Percentiles rank a stretch among this genome's conserved stretches.
These are phyloP conservation scores for Aspergillus sp. DNA, from an alignment of 2,329 filamentous ascomycete genomes.

Conservation along the genomic window DNA sequence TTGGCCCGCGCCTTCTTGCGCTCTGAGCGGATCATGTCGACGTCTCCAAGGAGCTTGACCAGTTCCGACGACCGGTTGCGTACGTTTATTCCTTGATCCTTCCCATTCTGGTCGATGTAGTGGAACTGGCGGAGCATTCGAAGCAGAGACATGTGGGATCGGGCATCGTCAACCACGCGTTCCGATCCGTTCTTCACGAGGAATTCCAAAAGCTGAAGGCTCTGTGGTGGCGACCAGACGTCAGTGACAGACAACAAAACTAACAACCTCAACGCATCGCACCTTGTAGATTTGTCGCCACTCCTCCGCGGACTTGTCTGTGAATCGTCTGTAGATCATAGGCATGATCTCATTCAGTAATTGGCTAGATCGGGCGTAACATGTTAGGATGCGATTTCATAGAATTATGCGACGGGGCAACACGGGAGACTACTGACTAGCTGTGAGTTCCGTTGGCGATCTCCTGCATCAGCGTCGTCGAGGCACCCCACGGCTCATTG, in stretches of 20 bases:
- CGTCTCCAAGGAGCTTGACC: slow-evolving; percentile 83
- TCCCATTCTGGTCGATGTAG: slow-evolving; percentile 92
- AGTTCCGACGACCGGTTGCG: slow-evolving; percentile 95
- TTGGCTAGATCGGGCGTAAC: slow-evolving; percentile 59
- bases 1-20: slow-evolving; percentile 86
- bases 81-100: slow-evolving; percentile 97
- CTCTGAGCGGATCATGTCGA: slow-evolving; percentile 54
- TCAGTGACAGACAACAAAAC: neutral
- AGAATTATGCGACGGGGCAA: slow-evolving; percentile 5
- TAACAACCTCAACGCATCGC: slow-evolving; percentile 3
- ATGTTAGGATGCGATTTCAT: slow-evolving; percentile 11
- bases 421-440: slow-evolving; percentile 67
- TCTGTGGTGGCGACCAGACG: slow-evolving; percentile 36
- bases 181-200: slow-evolving; percentile 98
- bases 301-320: slow-evolving; percentile 95
- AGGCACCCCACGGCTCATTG: slow-evolving; percentile 95
- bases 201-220: slow-evolving; percentile 90
- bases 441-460: slow-evolving; percentile 97
- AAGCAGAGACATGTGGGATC: slow-evolving; percentile 88
- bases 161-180: slow-evolving; percentile 92
- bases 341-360: slow-evolving; percentile 99
- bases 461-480: slow-evolving; percentile 87
- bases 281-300: slow-evolving; percentile 99
- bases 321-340: slow-evolving; percentile 99
- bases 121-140: slow-evolving; percentile 99